phyloP scores from a whole-genome alignment of 2,329 filamentous ascomycete species.

The Diatrype stigma region DNA sequence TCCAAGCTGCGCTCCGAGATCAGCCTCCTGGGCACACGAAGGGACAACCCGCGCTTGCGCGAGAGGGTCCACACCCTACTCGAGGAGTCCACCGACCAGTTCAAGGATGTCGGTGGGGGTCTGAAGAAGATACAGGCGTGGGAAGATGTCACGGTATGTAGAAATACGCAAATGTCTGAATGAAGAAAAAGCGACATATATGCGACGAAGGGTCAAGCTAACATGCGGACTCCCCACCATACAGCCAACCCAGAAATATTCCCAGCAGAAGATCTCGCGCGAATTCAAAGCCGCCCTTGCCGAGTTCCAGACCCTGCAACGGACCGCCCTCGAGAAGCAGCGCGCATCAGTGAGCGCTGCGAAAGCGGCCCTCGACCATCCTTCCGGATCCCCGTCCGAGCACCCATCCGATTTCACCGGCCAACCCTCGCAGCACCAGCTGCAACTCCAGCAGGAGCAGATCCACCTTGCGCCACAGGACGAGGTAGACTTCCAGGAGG shows the following conservation, averaged over 20 bases:
- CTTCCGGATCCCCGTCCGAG: constrained; percentile 34
- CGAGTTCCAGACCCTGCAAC: constrained; percentile 91
- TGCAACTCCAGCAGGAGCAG: constrained; percentile 66
- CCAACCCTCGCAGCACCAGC: constrained; percentile 25
- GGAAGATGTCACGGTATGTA: constrained; percentile 74
- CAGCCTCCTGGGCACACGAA: constrained; percentile 78
- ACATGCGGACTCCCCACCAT: constrained; percentile 5
- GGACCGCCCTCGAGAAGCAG: constrained; percentile 86
- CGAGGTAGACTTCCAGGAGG: constrained; percentile 97
- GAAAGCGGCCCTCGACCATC: constrained; percentile 70
- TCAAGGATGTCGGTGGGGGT: constrained; percentile 89
- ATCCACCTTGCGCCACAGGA: constrained; percentile 81
- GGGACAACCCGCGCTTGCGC: constrained; percentile 84
- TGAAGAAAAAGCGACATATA: neutral
- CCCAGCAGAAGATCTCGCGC: constrained; percentile 88
- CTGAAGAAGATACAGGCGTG: constrained; percentile 87
- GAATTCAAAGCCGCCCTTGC: constrained; percentile 86
- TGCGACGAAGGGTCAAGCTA: neutral
- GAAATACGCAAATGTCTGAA: neutral
- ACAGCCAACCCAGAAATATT: constrained; percentile 92
- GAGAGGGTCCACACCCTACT: constrained; percentile 86
- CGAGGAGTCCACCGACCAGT: constrained; percentile 79
- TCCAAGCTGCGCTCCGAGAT: constrained; percentile 81
- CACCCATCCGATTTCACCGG: neutral
- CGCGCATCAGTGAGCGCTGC: constrained; percentile 80